phyloP scores from a whole-genome alignment of 148 eudicot species.

The Tetragonia tetragonoides region DNA sequence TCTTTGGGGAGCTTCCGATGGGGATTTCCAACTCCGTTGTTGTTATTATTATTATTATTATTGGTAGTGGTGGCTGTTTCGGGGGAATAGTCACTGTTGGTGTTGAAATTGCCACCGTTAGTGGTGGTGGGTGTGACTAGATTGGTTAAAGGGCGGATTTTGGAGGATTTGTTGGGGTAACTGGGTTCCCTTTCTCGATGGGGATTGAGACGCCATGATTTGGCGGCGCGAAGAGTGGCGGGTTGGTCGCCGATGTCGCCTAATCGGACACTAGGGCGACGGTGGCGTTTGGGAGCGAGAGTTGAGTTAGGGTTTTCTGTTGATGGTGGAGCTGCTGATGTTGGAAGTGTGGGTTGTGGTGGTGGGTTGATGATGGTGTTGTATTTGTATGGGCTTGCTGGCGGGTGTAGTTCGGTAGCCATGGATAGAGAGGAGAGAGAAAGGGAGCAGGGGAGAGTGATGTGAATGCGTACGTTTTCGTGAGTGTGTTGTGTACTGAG shows the following conservation, averaged over 20 bases:
- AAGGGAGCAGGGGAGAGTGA: background rate
- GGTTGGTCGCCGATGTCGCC: slow-evolving; percentile 40
- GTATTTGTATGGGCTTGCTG: background rate
- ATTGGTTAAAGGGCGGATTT: slow-evolving; percentile 44
- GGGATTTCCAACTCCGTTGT: background rate
- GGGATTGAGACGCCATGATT: slow-evolving; percentile 15
- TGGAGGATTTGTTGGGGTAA: slow-evolving; percentile 23
- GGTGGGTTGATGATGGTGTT: background rate
- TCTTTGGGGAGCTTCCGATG: slow-evolving; percentile 14
- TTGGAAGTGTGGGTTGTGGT: background rate
- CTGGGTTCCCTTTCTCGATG: background rate
- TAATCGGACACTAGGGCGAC: slow-evolving; percentile 35
- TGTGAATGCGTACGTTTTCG: background rate
- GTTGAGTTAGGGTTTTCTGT: background rate
- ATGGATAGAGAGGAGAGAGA: background rate
- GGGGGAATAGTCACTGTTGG: background rate
- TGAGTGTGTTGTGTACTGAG: too few species aligned
- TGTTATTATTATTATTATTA: background rate
- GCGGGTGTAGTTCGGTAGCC: slow-evolving; percentile 16
- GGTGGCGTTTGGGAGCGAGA: slow-evolving; percentile 25
- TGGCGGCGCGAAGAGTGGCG: slow-evolving; percentile 18
- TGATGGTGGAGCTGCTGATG: background rate
- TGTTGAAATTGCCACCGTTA: background rate
- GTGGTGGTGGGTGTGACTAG: slow-evolving; percentile 14
- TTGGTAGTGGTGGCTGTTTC: background rate